Evolutionary conservation across 2,329 filamentous ascomycete genomes (phyloP).

Genomic region (Colletotrichum cereale): DNA sequence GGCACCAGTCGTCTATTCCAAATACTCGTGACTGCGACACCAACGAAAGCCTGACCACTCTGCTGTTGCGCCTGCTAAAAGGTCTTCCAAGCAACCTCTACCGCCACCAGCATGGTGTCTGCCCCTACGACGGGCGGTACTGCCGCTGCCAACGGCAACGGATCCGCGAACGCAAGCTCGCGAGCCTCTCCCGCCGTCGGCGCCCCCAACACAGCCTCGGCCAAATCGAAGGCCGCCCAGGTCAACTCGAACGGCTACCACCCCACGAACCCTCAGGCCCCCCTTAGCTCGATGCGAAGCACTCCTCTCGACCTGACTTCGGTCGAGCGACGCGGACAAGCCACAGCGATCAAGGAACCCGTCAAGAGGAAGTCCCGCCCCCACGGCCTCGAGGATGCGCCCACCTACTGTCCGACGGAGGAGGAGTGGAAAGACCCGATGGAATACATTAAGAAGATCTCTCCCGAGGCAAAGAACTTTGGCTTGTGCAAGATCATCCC

Average conservation of each 20-base stretch:
- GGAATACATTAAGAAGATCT: conserved; percentile 92
- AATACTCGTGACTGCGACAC: conserved; percentile 25
- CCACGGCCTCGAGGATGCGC: conserved; percentile 89
- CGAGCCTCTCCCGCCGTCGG: conserved; percentile 65
- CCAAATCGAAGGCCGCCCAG: conserved; percentile 63
- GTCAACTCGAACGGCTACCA: conserved; percentile 67
- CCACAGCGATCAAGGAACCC: conserved; percentile 80
- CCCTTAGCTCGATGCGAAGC: conserved; percentile 69
- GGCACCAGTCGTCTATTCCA: conserved; percentile 6
- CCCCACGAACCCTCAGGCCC: conserved; percentile 62
- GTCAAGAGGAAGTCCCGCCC: conserved; percentile 83
- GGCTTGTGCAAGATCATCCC: conserved; percentile 97
- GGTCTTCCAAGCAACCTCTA: not conserved
- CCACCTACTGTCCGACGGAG: conserved; percentile 88
- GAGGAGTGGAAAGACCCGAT: conserved; percentile 97
- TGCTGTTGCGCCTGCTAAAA: conserved; percentile 26
- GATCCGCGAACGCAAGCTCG: conserved; percentile 63
- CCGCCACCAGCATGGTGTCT: conserved; percentile 54
- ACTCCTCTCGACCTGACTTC: conserved; percentile 84
- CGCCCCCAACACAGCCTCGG: conserved; percentile 50
- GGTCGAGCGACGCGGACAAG: conserved; percentile 90
- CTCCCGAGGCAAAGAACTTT: conserved; percentile 85
- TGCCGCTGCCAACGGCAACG: conserved; percentile 50
- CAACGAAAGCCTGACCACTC: conserved; percentile 1
- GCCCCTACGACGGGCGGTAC: conserved; percentile 54